Conservation (phyloP, 306 rosid genomes). For the Rosa rugosa region DNA sequence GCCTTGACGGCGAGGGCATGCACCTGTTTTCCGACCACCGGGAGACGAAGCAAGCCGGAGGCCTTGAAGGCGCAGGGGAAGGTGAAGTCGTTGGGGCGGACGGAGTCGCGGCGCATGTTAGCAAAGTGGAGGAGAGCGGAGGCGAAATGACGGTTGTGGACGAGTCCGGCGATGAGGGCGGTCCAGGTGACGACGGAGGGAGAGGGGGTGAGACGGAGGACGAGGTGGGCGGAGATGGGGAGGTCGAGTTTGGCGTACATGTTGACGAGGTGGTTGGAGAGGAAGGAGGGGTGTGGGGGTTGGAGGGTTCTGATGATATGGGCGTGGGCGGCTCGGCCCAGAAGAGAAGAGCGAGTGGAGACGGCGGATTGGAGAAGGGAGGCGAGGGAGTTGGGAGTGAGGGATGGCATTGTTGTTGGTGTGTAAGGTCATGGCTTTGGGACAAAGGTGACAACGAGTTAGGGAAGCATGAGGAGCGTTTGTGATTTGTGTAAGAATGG, state of each 20-base stretch:
- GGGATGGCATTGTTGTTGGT: slow-evolving; percentile 28
- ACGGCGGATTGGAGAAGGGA: slow-evolving; percentile 59
- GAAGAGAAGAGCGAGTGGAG: slow-evolving; percentile 41
- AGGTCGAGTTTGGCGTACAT: slow-evolving; percentile 88
- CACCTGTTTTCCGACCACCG: slow-evolving; percentile 55
- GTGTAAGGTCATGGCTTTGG: background rate
- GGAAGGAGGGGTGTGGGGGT: slow-evolving; percentile 54
- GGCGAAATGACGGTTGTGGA: slow-evolving; percentile 54
- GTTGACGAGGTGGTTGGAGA: slow-evolving; percentile 77
- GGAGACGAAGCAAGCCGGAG: slow-evolving; percentile 47
- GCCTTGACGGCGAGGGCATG: slow-evolving; percentile 69
- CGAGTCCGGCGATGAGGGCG: slow-evolving; percentile 79
- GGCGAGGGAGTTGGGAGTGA: slow-evolving; percentile 46
- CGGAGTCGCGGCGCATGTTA: slow-evolving; percentile 55
- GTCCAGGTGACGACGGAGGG: slow-evolving; percentile 89
- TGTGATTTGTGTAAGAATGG: too few relatives aligned
- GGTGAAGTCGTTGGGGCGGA: slow-evolving; percentile 84
- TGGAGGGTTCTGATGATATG: slow-evolving; percentile 53
- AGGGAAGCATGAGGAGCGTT: too few relatives aligned
- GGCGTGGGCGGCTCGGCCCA: slow-evolving; percentile 72
- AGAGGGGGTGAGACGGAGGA: slow-evolving; percentile 51
- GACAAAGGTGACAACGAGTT: background rate
- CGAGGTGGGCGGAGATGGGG: slow-evolving; percentile 55
- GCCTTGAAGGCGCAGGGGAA: slow-evolving; percentile 81
- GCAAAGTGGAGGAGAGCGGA: slow-evolving; percentile 53